Base-by-base conservation (phyloP, 805 yeast genomes). In the Ogataea paradorogensis region DNA sequence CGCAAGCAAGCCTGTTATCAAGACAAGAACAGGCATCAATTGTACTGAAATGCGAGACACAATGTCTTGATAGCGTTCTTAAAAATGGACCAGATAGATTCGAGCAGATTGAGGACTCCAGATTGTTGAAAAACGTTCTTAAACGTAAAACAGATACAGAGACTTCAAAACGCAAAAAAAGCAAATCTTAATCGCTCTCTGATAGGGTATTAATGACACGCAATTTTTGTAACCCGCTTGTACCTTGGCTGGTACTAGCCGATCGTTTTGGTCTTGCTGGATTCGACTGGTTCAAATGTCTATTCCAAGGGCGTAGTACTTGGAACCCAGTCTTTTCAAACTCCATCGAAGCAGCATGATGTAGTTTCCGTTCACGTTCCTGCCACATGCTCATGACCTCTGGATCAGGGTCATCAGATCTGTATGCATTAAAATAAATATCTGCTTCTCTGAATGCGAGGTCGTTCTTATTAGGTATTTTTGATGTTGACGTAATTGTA, bases 361-460 rank as follows among this genome's bases (percentile, higher is more conserved):
- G 43, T 13, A 54, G 35, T 32, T 56, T 55, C 22, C 50, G 55
- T 45, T 59, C 65, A 61, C 81, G 64, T 3, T 70, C 63, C 22
- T 70, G 75, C 82, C 82, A 76, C 27, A 76, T 59, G 13, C 64
- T 65, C 47, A 66, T 67, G 33, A 76, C 70, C 46, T 74, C 81
- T 0, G 75, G 74, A 51, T 75, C 81, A 22, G 74, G 73, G 11
- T 61, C 61, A 7, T 52, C 35, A 15, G 62, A 62, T 40, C 71
- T 62, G 46, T 60, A 67, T 33, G 68, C 68, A 30, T 66, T 62
- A 50, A 64, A 73, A 42, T 76, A 76, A 23, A 67, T 48, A 53
- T 80, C 86, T 1, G 77, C 80, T 52, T 80, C 86, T 43, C 86
- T 63, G 1, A 73, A 72, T 0, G 81, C 72, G 56, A 79, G 79